Evolutionary conservation across 2,329 filamentous ascomycete species (phyloP).

Genomic region (Paradendryphiella salina): DNA sequence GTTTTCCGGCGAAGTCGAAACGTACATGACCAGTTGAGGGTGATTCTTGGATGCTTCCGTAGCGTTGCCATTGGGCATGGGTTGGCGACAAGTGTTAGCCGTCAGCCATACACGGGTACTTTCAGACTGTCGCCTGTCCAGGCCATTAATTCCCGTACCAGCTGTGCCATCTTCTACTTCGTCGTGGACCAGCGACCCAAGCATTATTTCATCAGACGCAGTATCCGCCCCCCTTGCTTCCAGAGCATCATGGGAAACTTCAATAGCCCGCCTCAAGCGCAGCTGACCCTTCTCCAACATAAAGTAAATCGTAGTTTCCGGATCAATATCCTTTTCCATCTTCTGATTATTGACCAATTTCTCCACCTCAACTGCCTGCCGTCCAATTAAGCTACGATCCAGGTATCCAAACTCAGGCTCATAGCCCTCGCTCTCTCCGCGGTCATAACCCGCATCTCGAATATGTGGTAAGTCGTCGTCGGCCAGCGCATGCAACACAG

Average conservation of each 20-base stretch:
- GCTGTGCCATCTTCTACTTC: neutral
- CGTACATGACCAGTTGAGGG: slow-evolving; percentile 75
- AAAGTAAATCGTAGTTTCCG: slow-evolving; percentile 67
- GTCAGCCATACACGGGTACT: slow-evolving; percentile 70
- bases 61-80: slow-evolving; percentile 57
- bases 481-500: slow-evolving; percentile 18
- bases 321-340: slow-evolving; percentile 60
- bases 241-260: slow-evolving; percentile 33
- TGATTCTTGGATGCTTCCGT: slow-evolving; percentile 42
- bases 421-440: slow-evolving; percentile 51
- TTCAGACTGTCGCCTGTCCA: slow-evolving; percentile 35
- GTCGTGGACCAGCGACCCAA: neutral
- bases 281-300: slow-evolving; percentile 63
- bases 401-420: slow-evolving; percentile 65
- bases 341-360: slow-evolving; percentile 68
- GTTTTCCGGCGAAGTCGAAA: slow-evolving; percentile 69
- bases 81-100: slow-evolving; percentile 83
- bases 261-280: slow-evolving; percentile 48
- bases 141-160: neutral
- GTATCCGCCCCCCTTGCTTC: slow-evolving; percentile 23
- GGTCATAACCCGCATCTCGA: slow-evolving; percentile 37
- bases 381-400: slow-evolving; percentile 65
- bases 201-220: slow-evolving; percentile 1
- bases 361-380: slow-evolving; percentile 56
- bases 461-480: slow-evolving; percentile 51